A percentile compares a stretch with the other conserved stretches of the same genome.
These are phyloP conservation scores for Ophiocordyceps sinensis DNA, from an alignment of 2,329 filamentous ascomycete species.

Conservation along the genomic window DNA sequence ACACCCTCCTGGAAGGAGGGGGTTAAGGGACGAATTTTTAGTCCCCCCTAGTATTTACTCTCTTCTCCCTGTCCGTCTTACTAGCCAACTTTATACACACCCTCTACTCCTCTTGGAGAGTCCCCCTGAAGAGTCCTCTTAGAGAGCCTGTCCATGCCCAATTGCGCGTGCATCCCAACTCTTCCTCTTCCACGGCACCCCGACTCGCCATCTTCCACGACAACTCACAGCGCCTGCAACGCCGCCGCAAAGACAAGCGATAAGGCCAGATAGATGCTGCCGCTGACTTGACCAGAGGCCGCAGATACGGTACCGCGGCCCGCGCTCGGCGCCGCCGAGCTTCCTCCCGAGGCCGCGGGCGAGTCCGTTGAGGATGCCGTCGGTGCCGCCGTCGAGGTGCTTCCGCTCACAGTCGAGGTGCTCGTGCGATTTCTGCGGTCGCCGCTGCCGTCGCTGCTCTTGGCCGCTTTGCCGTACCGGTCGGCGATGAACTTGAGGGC, in stretches of 20 bases:
- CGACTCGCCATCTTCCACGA: too few relatives aligned
- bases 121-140: too few relatives aligned
- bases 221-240: not conserved
- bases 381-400: not conserved
- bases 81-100: too few relatives aligned
- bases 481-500: slow-evolving; percentile 20
- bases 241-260: not conserved
- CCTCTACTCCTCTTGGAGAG: too few relatives aligned
- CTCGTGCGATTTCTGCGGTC: not conserved
- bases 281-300: not conserved
- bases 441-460: not conserved
- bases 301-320: not conserved
- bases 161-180: too few relatives aligned
- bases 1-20: too few relatives aligned
- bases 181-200: too few relatives aligned
- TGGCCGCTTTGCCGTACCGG: slow-evolving; percentile 8
- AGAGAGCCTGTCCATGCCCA: too few relatives aligned
- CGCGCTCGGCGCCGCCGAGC: not conserved
- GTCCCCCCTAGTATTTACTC: too few relatives aligned
- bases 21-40: too few relatives aligned
- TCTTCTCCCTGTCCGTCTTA: too few relatives aligned
- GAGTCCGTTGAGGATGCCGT: not conserved
- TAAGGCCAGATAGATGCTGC: not conserved
- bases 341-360: not conserved
- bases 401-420: not conserved